Percentiles rank a stretch among this genome's conserved stretches.
These are phyloP conservation scores for Pueraria montana DNA, from an alignment of 306 rosid species.

Conservation along the genomic window DNA sequence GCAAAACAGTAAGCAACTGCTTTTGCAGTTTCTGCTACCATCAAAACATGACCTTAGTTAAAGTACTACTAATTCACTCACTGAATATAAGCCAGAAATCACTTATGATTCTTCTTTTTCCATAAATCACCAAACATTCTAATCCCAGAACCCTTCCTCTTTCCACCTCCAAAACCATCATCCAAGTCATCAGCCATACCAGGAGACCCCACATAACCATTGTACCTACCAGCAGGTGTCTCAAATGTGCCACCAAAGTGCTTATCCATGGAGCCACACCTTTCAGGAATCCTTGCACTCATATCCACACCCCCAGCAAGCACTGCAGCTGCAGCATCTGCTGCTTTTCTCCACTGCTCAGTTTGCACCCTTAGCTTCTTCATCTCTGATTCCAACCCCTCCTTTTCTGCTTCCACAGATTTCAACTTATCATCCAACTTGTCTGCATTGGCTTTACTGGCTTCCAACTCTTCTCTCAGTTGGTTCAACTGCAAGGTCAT, in stretches of 20 bases:
- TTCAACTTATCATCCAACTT: slow-evolving; percentile 64
- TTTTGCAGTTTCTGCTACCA: slow-evolving; percentile 46
- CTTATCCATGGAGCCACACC: slow-evolving; percentile 92
- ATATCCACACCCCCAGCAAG: slow-evolving; percentile 77
- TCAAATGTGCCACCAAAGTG: slow-evolving; percentile 72
- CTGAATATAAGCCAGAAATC: slow-evolving; percentile 13
- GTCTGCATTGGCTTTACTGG: slow-evolving; percentile 54
- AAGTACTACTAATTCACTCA: slow-evolving; percentile 29
- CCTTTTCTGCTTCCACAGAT: slow-evolving; percentile 66
- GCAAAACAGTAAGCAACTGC: slow-evolving; percentile 68
- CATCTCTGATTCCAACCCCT: slow-evolving; percentile 75
- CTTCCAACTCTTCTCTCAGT: slow-evolving; percentile 66
- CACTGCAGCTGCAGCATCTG: slow-evolving; percentile 93
- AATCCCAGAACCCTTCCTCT: slow-evolving; percentile 84
- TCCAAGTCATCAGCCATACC: slow-evolving; percentile 70
- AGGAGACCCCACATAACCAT: slow-evolving; percentile 79
- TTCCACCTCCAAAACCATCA: slow-evolving; percentile 74
- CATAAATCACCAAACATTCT: slow-evolving; percentile 88
- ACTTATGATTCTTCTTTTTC: slow-evolving; percentile 85
- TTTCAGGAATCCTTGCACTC: slow-evolving; percentile 72
- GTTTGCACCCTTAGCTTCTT: slow-evolving; percentile 88
- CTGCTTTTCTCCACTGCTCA: slow-evolving; percentile 92
- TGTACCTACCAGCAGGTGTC: slow-evolving; percentile 68
- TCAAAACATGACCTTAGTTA: slow-evolving; percentile 41
- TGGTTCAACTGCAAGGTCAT: slow-evolving; percentile 53